Base-by-base conservation (phyloP, 2,329 filamentous ascomycete genomes). In the Ceratocystis huliohia region DNA sequence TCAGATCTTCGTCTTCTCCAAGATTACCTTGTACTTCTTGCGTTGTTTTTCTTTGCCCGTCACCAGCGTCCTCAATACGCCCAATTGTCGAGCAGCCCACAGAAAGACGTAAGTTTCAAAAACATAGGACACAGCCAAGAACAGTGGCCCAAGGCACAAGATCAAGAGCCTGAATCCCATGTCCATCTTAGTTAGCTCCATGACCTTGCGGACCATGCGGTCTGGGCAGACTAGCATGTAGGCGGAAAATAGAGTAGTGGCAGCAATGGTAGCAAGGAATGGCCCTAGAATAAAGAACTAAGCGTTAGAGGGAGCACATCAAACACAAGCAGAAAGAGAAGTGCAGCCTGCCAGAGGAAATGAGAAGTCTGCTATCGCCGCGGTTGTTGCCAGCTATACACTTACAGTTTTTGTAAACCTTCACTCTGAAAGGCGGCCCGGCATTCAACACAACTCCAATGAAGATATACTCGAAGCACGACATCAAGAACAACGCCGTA, bases 381-480 rank as follows among this genome's bases (percentile, higher is more conserved):
- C 33, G 33, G 33, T 13, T 8, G 33, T 1, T 10, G 10, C 2
- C 33, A 10, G 13, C 3, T 13, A 50, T 8, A 22, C 28, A 78
- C 87, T 77, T 75, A 91, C 89, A 84, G 73, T 99, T 99, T 68
- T 88, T 82, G 20, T 79, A 79, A 78, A 91, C 90, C 17, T 84
- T 83, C 71, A 94, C 88, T 65, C 94, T 82, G 77, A 96, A 99
- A 0, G 94, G 94, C 44, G 84, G 86, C 0, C 94, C 95, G n/a
- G 94, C 90, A 71, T 88, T 96, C 37, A 99, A 81, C 0, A 97
- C 88, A 48, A 97, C 82, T 3, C 90, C 94, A 0, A 91, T 89
- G 25, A 96, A 81, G 46, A 96, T 95, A 75, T 99, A 99, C 74
- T 97, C 92, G 72, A 92, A 97, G 74, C 91, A 96, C 1, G 89